Conservation (phyloP, 1,284 basidiomycete species). For the Gomphus bonarii region DNA sequence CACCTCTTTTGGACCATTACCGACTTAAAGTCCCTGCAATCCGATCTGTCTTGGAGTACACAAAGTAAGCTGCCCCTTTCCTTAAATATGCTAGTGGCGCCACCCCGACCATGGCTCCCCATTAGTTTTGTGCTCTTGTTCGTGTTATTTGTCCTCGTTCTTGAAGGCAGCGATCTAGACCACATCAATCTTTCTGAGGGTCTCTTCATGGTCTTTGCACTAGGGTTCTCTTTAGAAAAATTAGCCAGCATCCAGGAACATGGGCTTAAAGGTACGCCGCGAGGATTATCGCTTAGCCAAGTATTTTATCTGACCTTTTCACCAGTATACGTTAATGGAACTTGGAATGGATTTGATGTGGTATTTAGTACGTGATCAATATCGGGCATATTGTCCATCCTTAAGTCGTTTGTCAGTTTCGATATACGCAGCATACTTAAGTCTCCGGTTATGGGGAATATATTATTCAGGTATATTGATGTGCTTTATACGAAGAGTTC, state of each 20-base stretch:
- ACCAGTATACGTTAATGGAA: slow-evolving; percentile 71
- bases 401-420: slow-evolving; percentile 40
- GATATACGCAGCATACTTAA: slow-evolving; percentile 66
- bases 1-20: slow-evolving; percentile 88
- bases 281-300: background rate
- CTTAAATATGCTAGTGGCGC: background rate
- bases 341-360: slow-evolving; percentile 87
- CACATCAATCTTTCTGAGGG: slow-evolving; percentile 55
- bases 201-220: slow-evolving; percentile 74
- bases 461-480: slow-evolving; percentile 41
- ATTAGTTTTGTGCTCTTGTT: slow-evolving; percentile 77
- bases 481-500: background rate
- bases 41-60: slow-evolving; percentile 81
- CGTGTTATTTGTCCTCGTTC: slow-evolving; percentile 70
- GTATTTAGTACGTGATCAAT: slow-evolving; percentile 52
- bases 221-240: slow-evolving; percentile 85
- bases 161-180: slow-evolving; percentile 60
- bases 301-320: slow-evolving; percentile 18
- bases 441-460: slow-evolving; percentile 64
- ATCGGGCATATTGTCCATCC: background rate
- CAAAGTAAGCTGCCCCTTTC: slow-evolving; percentile 41
- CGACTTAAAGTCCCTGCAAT: slow-evolving; percentile 91
- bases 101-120: background rate
- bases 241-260: slow-evolving; percentile 92
- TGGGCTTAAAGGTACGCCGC: slow-evolving; percentile 62